Evolutionary conservation across 305 asterid species (phyloP).

Genomic region (Rubia tinctorum): DNA sequence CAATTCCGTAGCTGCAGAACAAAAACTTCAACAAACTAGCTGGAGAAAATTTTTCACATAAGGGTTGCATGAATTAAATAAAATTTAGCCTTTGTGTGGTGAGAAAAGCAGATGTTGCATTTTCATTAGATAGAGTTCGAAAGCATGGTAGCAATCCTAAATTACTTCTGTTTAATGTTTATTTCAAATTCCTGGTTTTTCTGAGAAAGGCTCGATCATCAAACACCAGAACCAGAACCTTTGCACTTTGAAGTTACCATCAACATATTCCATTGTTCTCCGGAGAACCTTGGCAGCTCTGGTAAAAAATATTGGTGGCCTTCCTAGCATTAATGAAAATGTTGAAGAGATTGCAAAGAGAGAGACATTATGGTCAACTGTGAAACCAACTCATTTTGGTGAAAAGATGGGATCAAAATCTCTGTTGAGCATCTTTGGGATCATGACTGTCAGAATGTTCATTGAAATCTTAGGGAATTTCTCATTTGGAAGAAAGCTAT

Average conservation of each 20-base stretch:
- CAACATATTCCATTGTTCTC: slow-evolving; percentile 73
- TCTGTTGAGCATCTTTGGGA: slow-evolving; percentile 46
- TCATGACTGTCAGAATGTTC: slow-evolving; percentile 49
- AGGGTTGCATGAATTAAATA: no score
- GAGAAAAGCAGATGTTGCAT: not conserved
- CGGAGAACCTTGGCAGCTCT: slow-evolving; percentile 64
- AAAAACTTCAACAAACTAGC: no score
- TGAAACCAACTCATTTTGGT: slow-evolving; percentile 81
- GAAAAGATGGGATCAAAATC: slow-evolving; percentile 65
- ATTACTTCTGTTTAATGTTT: not conserved
- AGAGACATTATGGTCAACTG: slow-evolving; percentile 70
- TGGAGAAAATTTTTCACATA: no score
- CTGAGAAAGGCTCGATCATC: slow-evolving; percentile 52
- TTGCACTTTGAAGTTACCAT: slow-evolving; percentile 81
- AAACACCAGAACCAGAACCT: slow-evolving; percentile 71
- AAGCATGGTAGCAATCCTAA: not conserved
- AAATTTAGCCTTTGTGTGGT: not conserved
- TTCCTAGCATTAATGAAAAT: slow-evolving; percentile 63
- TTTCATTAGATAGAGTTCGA: not conserved
- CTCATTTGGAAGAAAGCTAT: slow-evolving; percentile 67
- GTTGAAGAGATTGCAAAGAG: slow-evolving; percentile 36
- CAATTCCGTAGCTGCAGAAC: no score
- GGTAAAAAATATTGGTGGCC: slow-evolving; percentile 58
- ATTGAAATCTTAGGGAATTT: slow-evolving; percentile 46
- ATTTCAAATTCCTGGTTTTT: slow-evolving; percentile 71